These are phyloP conservation scores for Ceratocystis lukuohia DNA, from an alignment of 2,329 filamentous ascomycete genomes.

Conservation along the genomic window DNA sequence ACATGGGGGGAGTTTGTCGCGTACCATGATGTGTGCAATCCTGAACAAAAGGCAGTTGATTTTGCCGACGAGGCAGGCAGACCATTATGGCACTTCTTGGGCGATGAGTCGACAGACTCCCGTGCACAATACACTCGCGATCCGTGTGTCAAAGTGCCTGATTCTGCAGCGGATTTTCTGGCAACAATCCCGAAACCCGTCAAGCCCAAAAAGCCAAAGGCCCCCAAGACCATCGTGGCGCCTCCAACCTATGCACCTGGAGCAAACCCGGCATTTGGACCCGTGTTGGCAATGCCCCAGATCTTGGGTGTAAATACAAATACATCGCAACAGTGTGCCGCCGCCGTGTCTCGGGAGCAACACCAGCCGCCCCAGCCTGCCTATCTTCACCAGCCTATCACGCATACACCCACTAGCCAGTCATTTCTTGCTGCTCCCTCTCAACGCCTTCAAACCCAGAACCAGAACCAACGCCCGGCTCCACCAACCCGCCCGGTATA, in stretches of 20 bases:
- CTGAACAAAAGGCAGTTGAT: slow-evolving; percentile 18
- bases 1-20: slow-evolving; percentile 71
- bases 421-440: neutral
- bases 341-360: neutral
- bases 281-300: neutral
- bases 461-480: neutral
- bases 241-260: neutral
- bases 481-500: slow-evolving; percentile 3
- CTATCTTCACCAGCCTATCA: neutral
- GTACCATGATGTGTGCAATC: slow-evolving; percentile 31
- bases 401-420: neutral
- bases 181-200: slow-evolving; percentile 49
- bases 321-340: neutral
- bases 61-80: slow-evolving; percentile 32
- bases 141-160: slow-evolving; percentile 44
- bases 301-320: neutral
- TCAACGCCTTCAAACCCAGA: neutral
- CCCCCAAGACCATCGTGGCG: neutral
- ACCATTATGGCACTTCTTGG: slow-evolving; percentile 75
- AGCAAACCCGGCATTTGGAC: neutral
- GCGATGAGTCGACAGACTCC: slow-evolving; percentile 73
- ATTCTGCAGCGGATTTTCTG: slow-evolving; percentile 57
- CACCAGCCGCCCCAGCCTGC: neutral
- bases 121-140: slow-evolving; percentile 85
- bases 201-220: slow-evolving; percentile 25